A percentile compares a stretch with the other conserved stretches of the same genome.
These are phyloP conservation scores for Xylariaceae sp. DNA, from an alignment of 2,329 filamentous ascomycete genomes.

Conservation along the genomic window DNA sequence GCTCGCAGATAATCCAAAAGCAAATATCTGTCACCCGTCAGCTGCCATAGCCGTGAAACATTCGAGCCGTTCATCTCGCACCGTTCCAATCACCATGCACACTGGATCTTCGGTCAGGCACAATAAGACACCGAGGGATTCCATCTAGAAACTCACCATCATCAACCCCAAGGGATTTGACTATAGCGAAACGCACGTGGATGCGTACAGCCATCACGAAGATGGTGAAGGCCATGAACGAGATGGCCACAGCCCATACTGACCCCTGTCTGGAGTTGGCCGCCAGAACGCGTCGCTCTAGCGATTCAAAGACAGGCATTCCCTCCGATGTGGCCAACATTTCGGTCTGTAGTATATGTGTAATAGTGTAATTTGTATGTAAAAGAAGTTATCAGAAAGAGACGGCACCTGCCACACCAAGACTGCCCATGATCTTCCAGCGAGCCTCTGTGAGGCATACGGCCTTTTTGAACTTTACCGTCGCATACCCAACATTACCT, in stretches of 20 bases:
- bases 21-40: constrained; percentile 1
- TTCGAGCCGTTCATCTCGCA: neutral
- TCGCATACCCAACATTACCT: too few relatives aligned
- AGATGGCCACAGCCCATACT: constrained; percentile 4
- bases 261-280: constrained; percentile 5
- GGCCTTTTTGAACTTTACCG: too few relatives aligned
- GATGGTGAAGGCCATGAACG: constrained; percentile 4
- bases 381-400: too few relatives aligned
- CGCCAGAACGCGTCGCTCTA: constrained; percentile 1
- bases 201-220: constrained; percentile 4
- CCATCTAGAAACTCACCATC: constrained; percentile 3
- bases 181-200: constrained; percentile 5
- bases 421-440: too few relatives aligned
- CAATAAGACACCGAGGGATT: too few relatives aligned
- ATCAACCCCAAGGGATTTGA: constrained; percentile 7
- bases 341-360: too few relatives aligned
- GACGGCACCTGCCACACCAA: too few relatives aligned
- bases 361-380: too few relatives aligned
- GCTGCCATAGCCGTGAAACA: neutral
- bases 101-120: constrained; percentile 1
- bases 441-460: too few relatives aligned
- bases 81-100: constrained; percentile 8
- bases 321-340: too few relatives aligned
- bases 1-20: constrained; percentile 7
- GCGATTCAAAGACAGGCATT: neutral